Conservation (phyloP, 352 stramenopile genomes). For the Hyaloperonospora arabidopsidis region DNA sequence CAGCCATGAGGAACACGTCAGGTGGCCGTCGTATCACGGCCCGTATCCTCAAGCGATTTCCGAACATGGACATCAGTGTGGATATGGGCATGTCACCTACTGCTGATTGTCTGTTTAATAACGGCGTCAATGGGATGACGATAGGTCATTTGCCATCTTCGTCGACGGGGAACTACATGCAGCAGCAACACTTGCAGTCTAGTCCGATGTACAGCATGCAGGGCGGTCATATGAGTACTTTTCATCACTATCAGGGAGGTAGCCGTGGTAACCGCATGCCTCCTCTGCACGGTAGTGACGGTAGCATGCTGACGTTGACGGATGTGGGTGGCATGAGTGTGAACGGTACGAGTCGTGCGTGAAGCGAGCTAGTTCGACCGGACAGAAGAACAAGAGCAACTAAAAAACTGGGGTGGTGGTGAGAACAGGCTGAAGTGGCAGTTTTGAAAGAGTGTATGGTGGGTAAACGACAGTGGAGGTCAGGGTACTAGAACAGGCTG, state of each 20-base stretch:
- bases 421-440: constrained; percentile 30
- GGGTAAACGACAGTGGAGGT: constrained; percentile 18
- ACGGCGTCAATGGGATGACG: constrained; percentile 24
- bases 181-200: constrained; percentile 29
- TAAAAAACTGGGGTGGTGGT: neutral
- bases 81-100: constrained; percentile 48
- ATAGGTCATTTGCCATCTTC: constrained; percentile 24
- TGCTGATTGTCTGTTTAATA: constrained; percentile 27
- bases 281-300: constrained; percentile 24
- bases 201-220: constrained; percentile 34
- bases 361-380: constrained; percentile 3
- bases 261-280: constrained; percentile 22
- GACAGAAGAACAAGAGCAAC: neutral
- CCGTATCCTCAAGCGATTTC: constrained; percentile 95
- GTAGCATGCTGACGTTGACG: constrained; percentile 32
- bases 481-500: constrained; percentile 17
- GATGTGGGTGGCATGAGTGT: constrained; percentile 40
- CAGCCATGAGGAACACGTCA: constrained; percentile 91
- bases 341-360: constrained; percentile 45
- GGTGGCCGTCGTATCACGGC: constrained; percentile 91
- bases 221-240: constrained; percentile 16
- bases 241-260: constrained; percentile 22
- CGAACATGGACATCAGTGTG: constrained; percentile 88
- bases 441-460: constrained; percentile 23
- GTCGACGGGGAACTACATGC: constrained; percentile 25